These are phyloP conservation scores for Citrullus mucosospermus DNA, from an alignment of 306 rosid species.

Conservation along the genomic window DNA sequence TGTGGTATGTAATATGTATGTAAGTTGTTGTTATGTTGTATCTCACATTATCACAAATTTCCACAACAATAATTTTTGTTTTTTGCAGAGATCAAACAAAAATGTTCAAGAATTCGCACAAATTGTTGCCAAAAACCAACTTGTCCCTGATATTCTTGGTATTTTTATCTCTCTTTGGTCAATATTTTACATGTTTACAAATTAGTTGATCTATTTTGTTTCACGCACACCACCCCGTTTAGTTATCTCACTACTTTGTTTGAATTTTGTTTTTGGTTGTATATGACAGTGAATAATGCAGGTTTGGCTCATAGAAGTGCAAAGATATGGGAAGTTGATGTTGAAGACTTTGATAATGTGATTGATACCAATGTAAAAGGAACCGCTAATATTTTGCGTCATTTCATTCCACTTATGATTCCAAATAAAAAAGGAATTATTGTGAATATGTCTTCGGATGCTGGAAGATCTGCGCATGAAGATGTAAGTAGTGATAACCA, in stretches of 20 bases:
- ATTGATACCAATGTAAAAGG: conserved; percentile 75
- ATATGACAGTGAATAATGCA: conserved; percentile 48
- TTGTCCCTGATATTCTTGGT: conserved; percentile 49
- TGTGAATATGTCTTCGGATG: conserved; percentile 78
- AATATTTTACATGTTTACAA: too few relatives aligned
- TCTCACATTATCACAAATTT: too few relatives aligned
- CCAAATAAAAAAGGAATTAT: conserved; percentile 32
- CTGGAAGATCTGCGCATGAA: conserved; percentile 41
- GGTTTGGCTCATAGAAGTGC: conserved; percentile 56
- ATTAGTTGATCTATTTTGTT: too few relatives aligned
- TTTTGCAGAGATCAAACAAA: conserved; percentile 30
- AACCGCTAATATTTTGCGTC: conserved; percentile 51
- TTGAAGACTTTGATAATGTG: conserved; percentile 53
- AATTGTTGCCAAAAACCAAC: conserved; percentile 29
- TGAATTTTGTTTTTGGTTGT: background rate
- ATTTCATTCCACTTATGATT: conserved; percentile 66
- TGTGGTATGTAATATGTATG: conserved; percentile 20
- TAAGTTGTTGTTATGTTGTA: too few relatives aligned
- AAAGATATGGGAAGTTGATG: conserved; percentile 70
- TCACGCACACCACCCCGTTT: too few relatives aligned
- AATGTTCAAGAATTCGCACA: conserved; percentile 43
- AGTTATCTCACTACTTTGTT: too few relatives aligned
- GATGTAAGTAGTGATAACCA: background rate
- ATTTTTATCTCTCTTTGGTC: background rate
- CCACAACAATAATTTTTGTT: too few relatives aligned